Percentiles rank a stretch among this genome's conserved stretches.
phyloP scores from a whole-genome alignment of 1,284 basidiomycete species.

The Sanguinoderma infundibulare region DNA sequence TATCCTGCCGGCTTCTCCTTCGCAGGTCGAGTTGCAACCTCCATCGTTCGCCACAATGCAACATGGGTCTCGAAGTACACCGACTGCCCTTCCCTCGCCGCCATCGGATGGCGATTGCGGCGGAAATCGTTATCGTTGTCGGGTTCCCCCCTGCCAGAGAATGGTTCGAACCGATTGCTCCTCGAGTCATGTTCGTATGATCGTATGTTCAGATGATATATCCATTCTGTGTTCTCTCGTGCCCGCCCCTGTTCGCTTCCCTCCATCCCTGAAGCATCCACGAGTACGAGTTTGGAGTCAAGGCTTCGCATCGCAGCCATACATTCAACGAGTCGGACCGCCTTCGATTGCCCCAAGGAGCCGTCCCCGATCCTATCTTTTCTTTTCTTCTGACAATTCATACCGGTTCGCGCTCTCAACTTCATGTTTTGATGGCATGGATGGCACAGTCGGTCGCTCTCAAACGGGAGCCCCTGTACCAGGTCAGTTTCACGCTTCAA shows the following conservation, averaged over 20 bases:
- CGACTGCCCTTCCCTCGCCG: not conserved
- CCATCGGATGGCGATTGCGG: not conserved
- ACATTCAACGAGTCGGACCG: too few relatives aligned
- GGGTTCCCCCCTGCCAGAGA: too few relatives aligned
- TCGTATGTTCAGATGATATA: not conserved
- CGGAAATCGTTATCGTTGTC: not conserved
- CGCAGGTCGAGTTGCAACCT: not conserved
- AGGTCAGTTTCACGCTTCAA: too few relatives aligned
- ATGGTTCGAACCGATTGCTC: not conserved
- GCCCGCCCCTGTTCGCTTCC: not conserved
- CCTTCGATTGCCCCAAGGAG: not conserved
- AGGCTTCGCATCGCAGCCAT: too few relatives aligned
- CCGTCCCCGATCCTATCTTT: not conserved
- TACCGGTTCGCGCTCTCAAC: too few relatives aligned
- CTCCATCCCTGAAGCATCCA: not conserved
- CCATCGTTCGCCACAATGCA: not conserved
- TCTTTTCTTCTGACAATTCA: too few relatives aligned
- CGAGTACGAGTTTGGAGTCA: not conserved
- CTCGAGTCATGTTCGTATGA: not conserved
- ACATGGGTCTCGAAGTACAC: not conserved
- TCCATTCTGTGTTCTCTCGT: not conserved
- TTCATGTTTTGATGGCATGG: too few relatives aligned
- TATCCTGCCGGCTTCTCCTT: not conserved
- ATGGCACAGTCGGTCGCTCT: too few relatives aligned
- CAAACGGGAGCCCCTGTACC: too few relatives aligned